Base-by-base conservation (phyloP, 2,329 filamentous ascomycete species). In the Nemania sp. region DNA sequence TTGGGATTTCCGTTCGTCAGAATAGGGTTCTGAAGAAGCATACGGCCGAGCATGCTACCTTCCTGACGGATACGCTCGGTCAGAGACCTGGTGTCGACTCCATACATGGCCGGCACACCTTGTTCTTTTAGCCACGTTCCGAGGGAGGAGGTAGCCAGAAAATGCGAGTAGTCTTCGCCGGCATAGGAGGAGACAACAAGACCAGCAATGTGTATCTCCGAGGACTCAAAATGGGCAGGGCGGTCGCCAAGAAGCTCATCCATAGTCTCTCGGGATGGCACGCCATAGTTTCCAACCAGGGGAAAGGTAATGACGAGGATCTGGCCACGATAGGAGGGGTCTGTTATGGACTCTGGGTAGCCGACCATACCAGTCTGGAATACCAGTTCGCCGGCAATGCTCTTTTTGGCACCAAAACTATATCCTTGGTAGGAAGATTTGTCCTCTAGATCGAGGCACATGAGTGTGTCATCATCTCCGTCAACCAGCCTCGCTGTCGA, bases 341-440 rank as follows among this genome's bases (percentile, higher is more conserved):
- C 91, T 63, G 91, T 94, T 70, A 95, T 84, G 49, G 90, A 96
- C 82, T 99, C 95, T 43, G 95, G 93, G 76, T 99, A 99, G 73
- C 95, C 95, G 70, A 98, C 95, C 93, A 98, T 97, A 78, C 95
- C 95, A 60, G 95, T 99, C 84, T 98, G 94, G 82, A 99, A 99
- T 79, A 99, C 95, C 76, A 99, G 84, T 83, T 99, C 95, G 77
- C 95, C 95, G 68, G 94, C 90, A 73, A 96, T 87, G 80, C 91
- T 97, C 85, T 93, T 97, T 73, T 91, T 84, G 66, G 94, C 93
- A 78, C 95, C 95, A 76, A 99, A 99, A 84, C 92, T 97, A 82
- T 91, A 92, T 70, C 95, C 95, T 76, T 96, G 91, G 83, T 92
- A 96, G 74, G 92, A 86, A 60, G 89, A 87, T 78, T 93, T 92